Conservation (phyloP, 371 early-diverging fungal species). For the Quaeritorhiza haematococci region DNA sequence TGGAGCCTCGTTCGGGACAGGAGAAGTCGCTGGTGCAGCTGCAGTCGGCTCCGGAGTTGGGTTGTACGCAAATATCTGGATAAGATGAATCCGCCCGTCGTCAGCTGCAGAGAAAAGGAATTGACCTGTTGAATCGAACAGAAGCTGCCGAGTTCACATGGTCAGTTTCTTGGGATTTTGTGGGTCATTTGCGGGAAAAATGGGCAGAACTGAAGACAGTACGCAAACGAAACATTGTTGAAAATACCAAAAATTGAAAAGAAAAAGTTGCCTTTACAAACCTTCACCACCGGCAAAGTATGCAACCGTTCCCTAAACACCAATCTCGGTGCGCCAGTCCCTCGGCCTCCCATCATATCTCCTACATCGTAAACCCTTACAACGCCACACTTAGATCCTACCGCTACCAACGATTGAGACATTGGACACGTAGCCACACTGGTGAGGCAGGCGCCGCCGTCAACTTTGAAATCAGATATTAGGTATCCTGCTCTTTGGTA, state of each 20-base stretch:
- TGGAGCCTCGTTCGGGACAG: too few relatives aligned
- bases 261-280: conserved; percentile 1
- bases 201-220: too few relatives aligned
- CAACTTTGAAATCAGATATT: too few relatives aligned
- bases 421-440: conserved; percentile 22
- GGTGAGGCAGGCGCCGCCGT: too few relatives aligned
- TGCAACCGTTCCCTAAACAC: conserved; percentile 21
- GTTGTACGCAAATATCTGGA: too few relatives aligned
- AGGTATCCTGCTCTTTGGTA: conserved; percentile 4
- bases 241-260: neutral
- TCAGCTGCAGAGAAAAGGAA: conserved; percentile 23
- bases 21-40: too few relatives aligned
- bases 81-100: conserved; percentile 15
- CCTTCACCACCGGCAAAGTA: conserved; percentile 15
- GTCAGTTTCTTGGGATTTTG: too few relatives aligned
- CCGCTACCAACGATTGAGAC: conserved; percentile 25
- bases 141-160: too few relatives aligned
- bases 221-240: neutral
- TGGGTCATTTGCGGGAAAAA: too few relatives aligned
- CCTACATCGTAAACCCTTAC: conserved; percentile 31
- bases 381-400: conserved; percentile 30
- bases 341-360: neutral
- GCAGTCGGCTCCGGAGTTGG: too few relatives aligned
- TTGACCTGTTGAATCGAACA: conserved; percentile 35
- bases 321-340: conserved; percentile 19